Percentiles rank a stretch among this genome's conserved stretches.
Evolutionary conservation across 1,139 yeast species (phyloP).

Genomic region (Protomyces lactucae-debilis): DNA sequence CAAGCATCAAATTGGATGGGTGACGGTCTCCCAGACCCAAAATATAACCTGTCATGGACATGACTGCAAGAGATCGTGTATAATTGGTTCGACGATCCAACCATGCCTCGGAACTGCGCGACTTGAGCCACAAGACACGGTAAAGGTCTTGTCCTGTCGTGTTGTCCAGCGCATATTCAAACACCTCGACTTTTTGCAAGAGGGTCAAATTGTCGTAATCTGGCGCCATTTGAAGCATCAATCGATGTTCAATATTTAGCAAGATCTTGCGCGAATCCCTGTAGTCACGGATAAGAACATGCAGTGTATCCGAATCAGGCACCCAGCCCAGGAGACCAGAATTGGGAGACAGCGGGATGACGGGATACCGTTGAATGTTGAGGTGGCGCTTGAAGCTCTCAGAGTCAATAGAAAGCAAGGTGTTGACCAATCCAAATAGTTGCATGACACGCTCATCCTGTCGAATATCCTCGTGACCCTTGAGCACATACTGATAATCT

Average conservation of each 20-base stretch:
- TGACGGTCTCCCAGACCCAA: constrained; percentile 96
- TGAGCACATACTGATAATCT: constrained; percentile 70
- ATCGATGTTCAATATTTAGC: constrained; percentile 86
- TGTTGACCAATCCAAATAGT: constrained; percentile 88
- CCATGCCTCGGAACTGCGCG: constrained; percentile 97
- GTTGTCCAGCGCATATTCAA: constrained; percentile 90
- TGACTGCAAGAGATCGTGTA: constrained; percentile 90
- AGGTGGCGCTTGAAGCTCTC: constrained; percentile 95
- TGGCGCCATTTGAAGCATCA: constrained; percentile 97
- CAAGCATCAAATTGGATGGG: constrained; percentile 94
- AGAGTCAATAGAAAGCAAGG: constrained; percentile 79
- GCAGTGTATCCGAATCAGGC: constrained; percentile 94
- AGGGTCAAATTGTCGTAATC: constrained; percentile 87
- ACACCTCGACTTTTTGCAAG: constrained; percentile 90
- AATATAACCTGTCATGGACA: constrained; percentile 98
- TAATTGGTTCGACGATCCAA: constrained; percentile 93
- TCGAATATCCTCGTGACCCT: constrained; percentile 97
- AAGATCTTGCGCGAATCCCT: constrained; percentile 86
- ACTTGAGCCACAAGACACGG: constrained; percentile 91
- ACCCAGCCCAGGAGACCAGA: constrained; percentile 98
- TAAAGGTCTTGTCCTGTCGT: constrained; percentile 95
- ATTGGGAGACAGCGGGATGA: constrained; percentile 92
- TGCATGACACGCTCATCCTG: constrained; percentile 99
- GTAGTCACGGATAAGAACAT: constrained; percentile 83
- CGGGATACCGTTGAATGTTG: constrained; percentile 85